Conservation (phyloP, 2,329 filamentous ascomycete genomes). For the Cladobotryum protrusum region DNA sequence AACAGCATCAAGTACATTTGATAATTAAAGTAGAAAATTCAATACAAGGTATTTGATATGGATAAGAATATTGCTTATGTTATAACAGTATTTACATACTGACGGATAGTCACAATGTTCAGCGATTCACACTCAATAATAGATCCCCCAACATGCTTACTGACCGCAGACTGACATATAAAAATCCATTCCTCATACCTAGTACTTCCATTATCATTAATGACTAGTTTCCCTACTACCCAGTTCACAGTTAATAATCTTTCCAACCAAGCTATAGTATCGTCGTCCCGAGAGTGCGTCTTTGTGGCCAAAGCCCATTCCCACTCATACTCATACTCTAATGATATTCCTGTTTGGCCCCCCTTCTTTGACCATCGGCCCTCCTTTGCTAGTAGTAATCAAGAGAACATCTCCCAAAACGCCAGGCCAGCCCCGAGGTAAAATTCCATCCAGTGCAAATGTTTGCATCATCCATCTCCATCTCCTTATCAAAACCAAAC, state of each 20-base stretch:
- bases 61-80: no score
- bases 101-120: no score
- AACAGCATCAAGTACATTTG: no score
- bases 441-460: conserved; percentile 4
- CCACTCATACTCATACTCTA: background rate
- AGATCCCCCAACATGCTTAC: no score
- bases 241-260: background rate
- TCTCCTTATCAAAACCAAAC: conserved; percentile 5
- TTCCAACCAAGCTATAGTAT: background rate
- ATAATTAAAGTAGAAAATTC: no score
- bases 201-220: conserved; percentile 23
- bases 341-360: background rate
- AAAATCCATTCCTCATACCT: background rate
- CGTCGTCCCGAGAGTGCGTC: background rate
- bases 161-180: no score
- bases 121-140: no score
- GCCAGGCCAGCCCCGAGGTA: conserved; percentile 6
- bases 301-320: background rate
- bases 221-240: conserved; percentile 14
- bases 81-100: no score
- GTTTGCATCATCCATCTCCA: conserved; percentile 2
- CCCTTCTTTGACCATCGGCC: background rate
- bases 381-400: conserved; percentile 1
- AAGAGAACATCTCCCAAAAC: conserved; percentile 10
- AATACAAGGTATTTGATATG: no score